These are phyloP conservation scores for Tolypocladium pustulatum DNA, from an alignment of 2,329 filamentous ascomycete species.

Conservation along the genomic window DNA sequence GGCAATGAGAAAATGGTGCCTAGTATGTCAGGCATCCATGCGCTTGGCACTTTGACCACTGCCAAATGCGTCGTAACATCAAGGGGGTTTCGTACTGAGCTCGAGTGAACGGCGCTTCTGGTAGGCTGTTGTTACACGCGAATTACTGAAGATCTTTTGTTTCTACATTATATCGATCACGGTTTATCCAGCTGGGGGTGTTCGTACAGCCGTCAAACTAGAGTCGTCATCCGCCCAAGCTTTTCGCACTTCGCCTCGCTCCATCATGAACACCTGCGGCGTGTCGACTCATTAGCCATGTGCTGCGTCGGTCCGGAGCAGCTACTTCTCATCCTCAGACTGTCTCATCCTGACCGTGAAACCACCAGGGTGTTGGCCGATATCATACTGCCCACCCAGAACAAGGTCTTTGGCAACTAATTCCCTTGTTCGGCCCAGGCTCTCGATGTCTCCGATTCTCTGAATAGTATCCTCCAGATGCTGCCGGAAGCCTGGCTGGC, in stretches of 20 bases:
- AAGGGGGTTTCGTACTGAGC: background rate
- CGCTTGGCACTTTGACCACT: background rate
- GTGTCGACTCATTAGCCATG: background rate
- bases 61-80: too few species aligned
- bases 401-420: conserved; percentile 92
- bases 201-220: background rate
- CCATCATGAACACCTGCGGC: background rate
- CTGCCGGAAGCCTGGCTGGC: conserved; percentile 65
- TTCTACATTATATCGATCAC: background rate
- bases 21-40: conserved; percentile 9
- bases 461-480: conserved; percentile 74
- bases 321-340: conserved; percentile 22
- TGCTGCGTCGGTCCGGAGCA: background rate
- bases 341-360: conserved; percentile 33
- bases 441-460: conserved; percentile 87
- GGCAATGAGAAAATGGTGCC: conserved; percentile 8
- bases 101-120: too few species aligned
- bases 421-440: conserved; percentile 84
- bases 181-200: background rate
- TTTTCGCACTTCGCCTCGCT: background rate
- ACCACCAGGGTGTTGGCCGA: conserved; percentile 32
- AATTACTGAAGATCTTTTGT: background rate
- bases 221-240: background rate
- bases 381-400: conserved; percentile 68
- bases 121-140: background rate